phyloP scores from a whole-genome alignment of 225 moss, liverwort and hornwort species.

The Climacium dendroides region DNA sequence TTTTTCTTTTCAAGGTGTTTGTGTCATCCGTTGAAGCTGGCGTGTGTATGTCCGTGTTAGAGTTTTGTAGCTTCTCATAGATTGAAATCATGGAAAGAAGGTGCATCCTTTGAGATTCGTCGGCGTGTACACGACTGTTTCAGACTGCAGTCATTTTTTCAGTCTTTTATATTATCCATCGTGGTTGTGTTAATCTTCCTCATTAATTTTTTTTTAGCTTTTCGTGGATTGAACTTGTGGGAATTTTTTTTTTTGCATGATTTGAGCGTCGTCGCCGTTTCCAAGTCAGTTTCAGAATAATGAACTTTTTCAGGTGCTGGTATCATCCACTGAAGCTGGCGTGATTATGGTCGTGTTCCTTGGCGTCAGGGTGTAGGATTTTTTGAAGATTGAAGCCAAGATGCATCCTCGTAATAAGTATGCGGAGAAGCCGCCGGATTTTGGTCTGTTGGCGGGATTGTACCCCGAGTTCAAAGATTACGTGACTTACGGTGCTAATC shows the following conservation, averaged over 20 bases:
- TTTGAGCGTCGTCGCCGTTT: not conserved
- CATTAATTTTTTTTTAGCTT: not conserved
- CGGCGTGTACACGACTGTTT: not conserved
- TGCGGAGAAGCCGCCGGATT: constrained; percentile 85
- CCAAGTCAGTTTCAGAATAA: not conserved
- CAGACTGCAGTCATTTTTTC: not conserved
- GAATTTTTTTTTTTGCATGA: not conserved
- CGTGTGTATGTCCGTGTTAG: too few species aligned
- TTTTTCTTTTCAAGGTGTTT: not conserved
- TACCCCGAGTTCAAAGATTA: constrained; percentile 62
- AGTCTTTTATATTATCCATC: not conserved
- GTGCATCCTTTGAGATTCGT: not conserved
- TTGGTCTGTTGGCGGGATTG: constrained; percentile 41
- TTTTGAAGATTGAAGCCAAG: not conserved
- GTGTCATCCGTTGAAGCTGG: not conserved
- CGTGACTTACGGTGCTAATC: constrained; percentile 42
- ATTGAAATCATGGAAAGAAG: not conserved
- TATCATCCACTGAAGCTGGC: not conserved
- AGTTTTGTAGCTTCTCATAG: not conserved
- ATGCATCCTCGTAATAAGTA: constrained; percentile 92
- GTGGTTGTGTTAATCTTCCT: not conserved
- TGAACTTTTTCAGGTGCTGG: not conserved
- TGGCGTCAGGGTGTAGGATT: not conserved
- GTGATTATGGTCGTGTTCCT: not conserved
- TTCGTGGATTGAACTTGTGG: not conserved